Conservation (phyloP, 1,139 yeast genomes). For the Tardiomyces depauwii region DNA sequence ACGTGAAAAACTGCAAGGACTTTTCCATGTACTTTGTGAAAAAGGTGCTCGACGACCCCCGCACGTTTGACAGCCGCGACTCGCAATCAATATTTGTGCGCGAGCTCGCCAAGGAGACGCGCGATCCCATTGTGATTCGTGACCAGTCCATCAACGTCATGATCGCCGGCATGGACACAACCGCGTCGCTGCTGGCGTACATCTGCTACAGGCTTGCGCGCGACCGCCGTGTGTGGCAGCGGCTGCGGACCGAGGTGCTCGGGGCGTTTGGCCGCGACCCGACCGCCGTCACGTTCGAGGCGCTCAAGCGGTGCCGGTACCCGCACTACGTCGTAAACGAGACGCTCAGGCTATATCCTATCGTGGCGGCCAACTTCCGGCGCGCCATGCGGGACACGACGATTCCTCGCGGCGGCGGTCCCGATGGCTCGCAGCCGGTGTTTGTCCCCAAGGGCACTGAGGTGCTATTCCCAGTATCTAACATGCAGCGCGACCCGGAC, state of each 20-base stretch:
- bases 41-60: conserved; percentile 16
- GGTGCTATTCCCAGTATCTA: conserved; percentile 34
- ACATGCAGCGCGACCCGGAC: conserved; percentile 34
- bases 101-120: conserved; percentile 35
- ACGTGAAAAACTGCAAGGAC: conserved; percentile 14
- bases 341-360: conserved; percentile 10
- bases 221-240: conserved; percentile 28
- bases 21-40: conserved; percentile 23
- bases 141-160: conserved; percentile 37
- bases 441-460: conserved; percentile 37
- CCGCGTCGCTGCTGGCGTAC: conserved; percentile 37
- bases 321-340: conserved; percentile 13
- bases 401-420: conserved; percentile 38
- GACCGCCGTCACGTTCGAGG: conserved; percentile 28
- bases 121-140: conserved; percentile 33
- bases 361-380: conserved; percentile 15
- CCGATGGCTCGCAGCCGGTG: conserved; percentile 32
- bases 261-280: conserved; percentile 9
- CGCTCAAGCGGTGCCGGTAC: conserved; percentile 30
- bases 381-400: conserved; percentile 24
- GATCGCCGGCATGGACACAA: conserved; percentile 41
- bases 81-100: conserved; percentile 33
- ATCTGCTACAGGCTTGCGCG: conserved; percentile 34
- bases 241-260: conserved; percentile 29
- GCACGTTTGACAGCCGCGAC: conserved; percentile 6